phyloP scores from a whole-genome alignment of 2,329 filamentous ascomycete species.

The Colletotrichum eleusines region DNA sequence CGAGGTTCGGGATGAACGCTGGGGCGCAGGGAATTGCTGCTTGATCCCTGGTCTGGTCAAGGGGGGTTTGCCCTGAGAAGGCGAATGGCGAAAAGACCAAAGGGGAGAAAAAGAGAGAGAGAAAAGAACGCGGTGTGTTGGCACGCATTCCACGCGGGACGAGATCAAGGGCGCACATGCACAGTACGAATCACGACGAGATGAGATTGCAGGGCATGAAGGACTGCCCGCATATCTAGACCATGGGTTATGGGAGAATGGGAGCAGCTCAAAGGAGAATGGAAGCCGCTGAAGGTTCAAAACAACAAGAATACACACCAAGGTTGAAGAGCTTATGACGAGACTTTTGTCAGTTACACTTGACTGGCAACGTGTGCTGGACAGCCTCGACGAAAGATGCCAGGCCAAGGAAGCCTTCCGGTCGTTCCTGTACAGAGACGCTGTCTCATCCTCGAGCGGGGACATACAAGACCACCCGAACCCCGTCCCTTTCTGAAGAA shows the following conservation, averaged over 20 bases:
- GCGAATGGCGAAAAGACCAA: not conserved
- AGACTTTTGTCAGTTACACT: not conserved
- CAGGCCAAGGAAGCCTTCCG: not conserved
- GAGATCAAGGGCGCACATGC: not conserved
- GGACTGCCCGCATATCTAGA: not conserved
- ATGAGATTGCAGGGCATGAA: not conserved
- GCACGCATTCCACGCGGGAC: not conserved
- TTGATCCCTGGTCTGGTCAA: not conserved
- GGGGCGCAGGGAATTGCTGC: conserved; percentile 18
- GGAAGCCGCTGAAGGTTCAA: not conserved
- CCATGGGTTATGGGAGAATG: not conserved
- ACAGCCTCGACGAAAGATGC: not conserved
- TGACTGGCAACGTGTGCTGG: not conserved
- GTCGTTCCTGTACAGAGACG: too few species aligned
- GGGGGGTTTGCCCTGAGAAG: not conserved
- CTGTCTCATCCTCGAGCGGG: too few species aligned
- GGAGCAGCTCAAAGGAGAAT: not conserved
- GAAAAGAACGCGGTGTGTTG: too few species aligned
- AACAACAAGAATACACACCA: not conserved
- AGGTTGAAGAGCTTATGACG: not conserved
- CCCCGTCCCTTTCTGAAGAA: too few species aligned
- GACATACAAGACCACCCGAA: too few species aligned
- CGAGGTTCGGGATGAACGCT: not conserved
- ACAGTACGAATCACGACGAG: not conserved
- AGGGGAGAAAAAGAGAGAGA: too few species aligned